Evolutionary conservation across 345 rosid genomes (phyloP).

Genomic region (Lumnitzera racemosa): DNA sequence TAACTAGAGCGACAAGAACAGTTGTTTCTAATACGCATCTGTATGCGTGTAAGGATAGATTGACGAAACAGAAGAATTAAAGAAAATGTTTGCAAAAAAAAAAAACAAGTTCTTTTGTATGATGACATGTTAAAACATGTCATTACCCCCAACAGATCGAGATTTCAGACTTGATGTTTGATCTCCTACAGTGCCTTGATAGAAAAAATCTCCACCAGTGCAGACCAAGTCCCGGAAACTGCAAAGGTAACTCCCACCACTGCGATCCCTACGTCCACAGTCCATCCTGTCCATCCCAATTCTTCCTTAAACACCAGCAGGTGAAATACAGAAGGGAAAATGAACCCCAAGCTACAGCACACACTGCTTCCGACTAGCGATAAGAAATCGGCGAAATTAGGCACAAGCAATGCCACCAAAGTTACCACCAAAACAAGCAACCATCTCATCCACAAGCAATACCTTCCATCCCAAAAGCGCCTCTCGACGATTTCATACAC

Average conservation of each 20-base stretch:
- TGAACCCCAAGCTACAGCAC: constrained; percentile 72
- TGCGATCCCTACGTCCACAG: constrained; percentile 40
- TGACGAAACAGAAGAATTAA: too few relatives aligned
- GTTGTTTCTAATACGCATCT: too few relatives aligned
- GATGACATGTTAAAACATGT: too few relatives aligned
- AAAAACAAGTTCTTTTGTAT: too few relatives aligned
- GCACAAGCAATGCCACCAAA: constrained; percentile 61
- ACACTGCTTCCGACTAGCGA: constrained; percentile 86
- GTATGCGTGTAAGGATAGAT: too few relatives aligned
- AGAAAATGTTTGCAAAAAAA: too few relatives aligned
- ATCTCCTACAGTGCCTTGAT: neutral
- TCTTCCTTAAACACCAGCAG: constrained; percentile 76
- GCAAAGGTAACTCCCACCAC: constrained; percentile 48
- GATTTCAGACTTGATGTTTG: too few relatives aligned
- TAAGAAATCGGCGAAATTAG: constrained; percentile 82
- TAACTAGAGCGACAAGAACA: too few relatives aligned
- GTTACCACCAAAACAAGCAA: constrained; percentile 53
- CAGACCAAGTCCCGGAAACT: constrained; percentile 70
- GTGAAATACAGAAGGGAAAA: constrained; percentile 78
- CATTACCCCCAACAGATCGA: too few relatives aligned
- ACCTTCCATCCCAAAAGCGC: constrained; percentile 46
- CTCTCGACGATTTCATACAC: constrained; percentile 85
- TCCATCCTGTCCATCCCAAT: constrained; percentile 57
- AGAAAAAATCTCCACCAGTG: constrained; percentile 58
- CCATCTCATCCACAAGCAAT: constrained; percentile 80